Evolutionary conservation across 192 early-diverging fungal genomes (phyloP).

Genomic region (Coemansia sp.): DNA sequence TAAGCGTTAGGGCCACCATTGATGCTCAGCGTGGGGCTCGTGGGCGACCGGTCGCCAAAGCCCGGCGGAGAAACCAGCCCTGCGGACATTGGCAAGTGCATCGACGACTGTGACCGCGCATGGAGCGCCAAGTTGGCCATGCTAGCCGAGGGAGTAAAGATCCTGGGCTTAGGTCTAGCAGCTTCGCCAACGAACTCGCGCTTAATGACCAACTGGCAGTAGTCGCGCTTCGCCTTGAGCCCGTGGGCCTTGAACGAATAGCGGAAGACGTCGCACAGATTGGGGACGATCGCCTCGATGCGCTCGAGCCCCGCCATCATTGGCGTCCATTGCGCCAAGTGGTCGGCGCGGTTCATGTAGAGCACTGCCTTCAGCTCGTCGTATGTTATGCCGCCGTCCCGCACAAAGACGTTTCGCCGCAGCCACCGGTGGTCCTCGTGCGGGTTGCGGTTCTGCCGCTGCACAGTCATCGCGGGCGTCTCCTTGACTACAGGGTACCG

Average conservation of each 20-base stretch:
- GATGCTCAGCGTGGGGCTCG: constrained; percentile 4
- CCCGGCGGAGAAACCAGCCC: constrained; percentile 6
- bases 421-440: constrained; percentile 48
- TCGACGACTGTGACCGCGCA: constrained; percentile 29
- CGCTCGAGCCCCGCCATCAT: constrained; percentile 10
- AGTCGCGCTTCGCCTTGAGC: constrained; percentile 36
- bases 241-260: constrained; percentile 27
- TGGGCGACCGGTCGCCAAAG: not conserved
- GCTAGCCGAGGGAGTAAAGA: constrained; percentile 46
- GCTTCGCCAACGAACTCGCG: constrained; percentile 37
- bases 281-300: constrained; percentile 35
- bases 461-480: constrained; percentile 15
- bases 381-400: constrained; percentile 7
- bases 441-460: constrained; percentile 49
- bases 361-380: constrained; percentile 30
- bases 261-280: constrained; percentile 28
- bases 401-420: constrained; percentile 20
- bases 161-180: constrained; percentile 23
- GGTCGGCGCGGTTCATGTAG: constrained; percentile 21
- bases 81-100: not conserved
- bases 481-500: constrained; percentile 36
- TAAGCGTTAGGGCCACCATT: not conserved
- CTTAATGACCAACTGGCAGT: constrained; percentile 45
- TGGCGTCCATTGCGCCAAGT: constrained; percentile 35
- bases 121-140: constrained; percentile 36